Percentiles rank a stretch among this genome's conserved stretches.
These are phyloP conservation scores for Wickerhamiella parazyma DNA, from an alignment of 805 yeast genomes.

Conservation along the genomic window DNA sequence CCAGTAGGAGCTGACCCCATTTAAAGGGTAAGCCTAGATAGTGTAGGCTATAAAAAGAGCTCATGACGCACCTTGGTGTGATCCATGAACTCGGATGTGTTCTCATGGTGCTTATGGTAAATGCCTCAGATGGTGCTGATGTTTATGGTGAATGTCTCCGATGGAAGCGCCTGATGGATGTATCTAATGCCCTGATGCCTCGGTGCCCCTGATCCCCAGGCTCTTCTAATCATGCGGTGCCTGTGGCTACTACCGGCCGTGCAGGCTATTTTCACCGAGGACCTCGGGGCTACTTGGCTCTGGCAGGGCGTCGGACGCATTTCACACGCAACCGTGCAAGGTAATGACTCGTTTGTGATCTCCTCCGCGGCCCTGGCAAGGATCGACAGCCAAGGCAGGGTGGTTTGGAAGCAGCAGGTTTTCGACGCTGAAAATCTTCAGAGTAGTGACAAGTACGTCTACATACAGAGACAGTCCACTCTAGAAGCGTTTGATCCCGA, in stretches of 20 bases:
- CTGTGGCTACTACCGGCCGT: not conserved
- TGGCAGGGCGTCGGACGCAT: not conserved
- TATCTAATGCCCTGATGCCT: no score
- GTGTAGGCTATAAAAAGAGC: no score
- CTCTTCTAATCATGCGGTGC: not conserved
- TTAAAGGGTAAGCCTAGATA: no score
- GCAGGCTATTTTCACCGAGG: not conserved
- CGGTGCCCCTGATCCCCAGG: not conserved
- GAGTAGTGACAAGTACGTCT: not conserved
- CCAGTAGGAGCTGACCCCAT: no score
- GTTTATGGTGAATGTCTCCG: no score
- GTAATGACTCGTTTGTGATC: conserved; percentile 1
- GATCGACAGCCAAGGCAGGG: not conserved
- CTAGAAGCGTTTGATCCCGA: not conserved
- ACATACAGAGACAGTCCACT: not conserved
- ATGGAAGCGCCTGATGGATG: no score
- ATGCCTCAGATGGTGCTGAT: no score
- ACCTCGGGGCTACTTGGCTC: not conserved
- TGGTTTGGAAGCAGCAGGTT: conserved; percentile 2
- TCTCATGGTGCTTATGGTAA: no score
- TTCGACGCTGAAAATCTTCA: not conserved
- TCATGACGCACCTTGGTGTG: no score
- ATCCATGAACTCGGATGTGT: no score
- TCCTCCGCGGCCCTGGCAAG: not conserved
- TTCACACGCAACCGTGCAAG: not conserved